Evolutionary conservation across 768 basidiomycete species (phyloP).

Genomic region (Lactarius indigo): DNA sequence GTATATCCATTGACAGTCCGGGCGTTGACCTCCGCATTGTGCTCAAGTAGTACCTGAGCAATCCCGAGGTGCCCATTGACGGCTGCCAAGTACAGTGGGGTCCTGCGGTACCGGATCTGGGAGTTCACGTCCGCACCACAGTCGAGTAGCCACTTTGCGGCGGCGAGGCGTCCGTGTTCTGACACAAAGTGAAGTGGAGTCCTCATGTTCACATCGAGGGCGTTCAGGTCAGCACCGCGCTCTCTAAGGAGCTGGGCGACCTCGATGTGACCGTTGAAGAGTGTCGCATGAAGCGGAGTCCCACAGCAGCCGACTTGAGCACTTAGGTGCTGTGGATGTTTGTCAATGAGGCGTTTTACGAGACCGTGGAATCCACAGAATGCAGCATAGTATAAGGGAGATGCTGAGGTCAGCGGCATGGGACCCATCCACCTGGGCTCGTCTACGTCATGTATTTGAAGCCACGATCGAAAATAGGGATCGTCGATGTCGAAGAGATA

Average conservation of each 20-base stretch:
- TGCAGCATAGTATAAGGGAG: neutral
- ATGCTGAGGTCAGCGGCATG: too few species aligned
- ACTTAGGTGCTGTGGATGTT: neutral
- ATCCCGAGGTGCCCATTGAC: neutral
- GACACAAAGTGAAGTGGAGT: neutral
- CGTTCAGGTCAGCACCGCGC: neutral
- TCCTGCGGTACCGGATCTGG: neutral
- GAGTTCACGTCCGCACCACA: too few species aligned
- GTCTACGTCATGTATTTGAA: neutral
- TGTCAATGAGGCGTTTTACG: neutral
- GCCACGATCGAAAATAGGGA: neutral
- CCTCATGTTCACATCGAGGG: rapidly evolving
- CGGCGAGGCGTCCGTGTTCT: neutral
- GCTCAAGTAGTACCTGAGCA: neutral
- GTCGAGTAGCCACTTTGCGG: neutral
- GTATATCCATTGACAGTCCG: neutral
- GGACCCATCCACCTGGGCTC: too few species aligned
- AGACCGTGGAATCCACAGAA: neutral
- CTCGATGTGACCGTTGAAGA: neutral
- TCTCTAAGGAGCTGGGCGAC: neutral
- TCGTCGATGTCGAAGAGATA: neutral
- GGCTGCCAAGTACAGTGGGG: neutral
- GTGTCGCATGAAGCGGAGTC: neutral
- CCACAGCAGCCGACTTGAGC: neutral
- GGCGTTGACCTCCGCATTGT: neutral